Percentiles rank a stretch among this genome's conserved stretches.
These are phyloP conservation scores for Phialemoniopsis sp. DNA, from an alignment of 2,329 filamentous ascomycete genomes.

Conservation along the genomic window DNA sequence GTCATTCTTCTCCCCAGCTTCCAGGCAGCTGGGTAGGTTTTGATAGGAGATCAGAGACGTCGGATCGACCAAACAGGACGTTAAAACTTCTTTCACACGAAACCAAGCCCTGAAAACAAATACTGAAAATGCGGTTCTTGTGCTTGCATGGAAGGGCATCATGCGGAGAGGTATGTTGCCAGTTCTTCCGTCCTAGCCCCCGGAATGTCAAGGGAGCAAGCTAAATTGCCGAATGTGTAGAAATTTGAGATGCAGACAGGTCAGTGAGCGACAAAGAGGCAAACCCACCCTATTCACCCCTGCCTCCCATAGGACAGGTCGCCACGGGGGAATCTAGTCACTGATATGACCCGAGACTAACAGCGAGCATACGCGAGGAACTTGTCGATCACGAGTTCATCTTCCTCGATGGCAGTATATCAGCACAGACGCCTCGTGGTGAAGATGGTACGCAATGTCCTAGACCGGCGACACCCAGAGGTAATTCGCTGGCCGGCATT, in stretches of 20 bases:
- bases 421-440: constrained; percentile 11
- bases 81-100: too few relatives aligned
- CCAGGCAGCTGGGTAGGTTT: too few relatives aligned
- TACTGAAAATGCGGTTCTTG: constrained; percentile 12
- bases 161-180: constrained; percentile 16
- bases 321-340: too few relatives aligned
- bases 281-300: background rate
- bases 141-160: constrained; percentile 17
- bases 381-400: constrained; percentile 18
- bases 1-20: too few relatives aligned
- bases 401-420: constrained; percentile 17
- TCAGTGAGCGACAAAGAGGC: constrained; percentile 6
- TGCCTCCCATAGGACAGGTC: too few relatives aligned
- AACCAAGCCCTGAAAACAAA: too few relatives aligned
- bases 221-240: constrained; percentile 5
- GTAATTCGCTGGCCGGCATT: constrained; percentile 1
- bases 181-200: too few relatives aligned
- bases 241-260: constrained; percentile 22
- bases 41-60: too few relatives aligned
- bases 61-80: too few relatives aligned
- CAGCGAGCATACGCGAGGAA: constrained; percentile 18
- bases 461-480: constrained; percentile 9
- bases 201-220: too few relatives aligned
- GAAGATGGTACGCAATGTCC: constrained; percentile 10
- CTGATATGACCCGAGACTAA: constrained; percentile 5